These are phyloP conservation scores for Cystobasidium pallidum DNA, from an alignment of 1,284 basidiomycete species.

Conservation along the genomic window DNA sequence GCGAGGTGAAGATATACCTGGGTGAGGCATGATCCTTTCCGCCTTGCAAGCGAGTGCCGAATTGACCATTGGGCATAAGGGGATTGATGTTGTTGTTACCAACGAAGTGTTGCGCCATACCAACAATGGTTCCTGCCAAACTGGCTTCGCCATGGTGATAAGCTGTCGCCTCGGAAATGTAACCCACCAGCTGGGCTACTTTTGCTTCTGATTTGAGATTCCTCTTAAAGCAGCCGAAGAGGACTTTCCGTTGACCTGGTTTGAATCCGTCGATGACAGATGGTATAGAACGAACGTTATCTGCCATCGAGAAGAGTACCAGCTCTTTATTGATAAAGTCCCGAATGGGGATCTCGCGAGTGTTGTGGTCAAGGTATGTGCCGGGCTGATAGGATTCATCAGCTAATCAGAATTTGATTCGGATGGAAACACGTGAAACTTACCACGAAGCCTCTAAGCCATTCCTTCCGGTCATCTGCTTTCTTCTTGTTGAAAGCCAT, in stretches of 20 bases:
- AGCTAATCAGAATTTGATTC: slow-evolving; percentile 28
- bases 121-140: slow-evolving; percentile 87
- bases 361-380: slow-evolving; percentile 88
- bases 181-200: slow-evolving; percentile 94
- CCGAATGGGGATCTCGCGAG: slow-evolving; percentile 80
- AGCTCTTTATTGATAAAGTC: slow-evolving; percentile 99
- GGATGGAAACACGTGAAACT: slow-evolving; percentile 45
- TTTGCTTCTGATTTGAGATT: slow-evolving; percentile 93
- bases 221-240: slow-evolving; percentile 93
- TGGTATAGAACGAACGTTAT: slow-evolving; percentile 94
- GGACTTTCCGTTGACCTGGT: slow-evolving; percentile 97
- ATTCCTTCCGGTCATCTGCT: slow-evolving; percentile 97
- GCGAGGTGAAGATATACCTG: slow-evolving; percentile 93
- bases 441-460: slow-evolving; percentile 90
- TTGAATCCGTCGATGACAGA: slow-evolving; percentile 93
- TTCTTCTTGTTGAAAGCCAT: slow-evolving; percentile 99
- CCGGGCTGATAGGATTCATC: slow-evolving; percentile 67
- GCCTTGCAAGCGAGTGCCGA: slow-evolving; percentile 82
- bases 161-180: slow-evolving; percentile 88
- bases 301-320: slow-evolving; percentile 99
- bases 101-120: slow-evolving; percentile 90
- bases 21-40: slow-evolving; percentile 95
- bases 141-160: slow-evolving; percentile 96
- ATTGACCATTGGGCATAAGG: slow-evolving; percentile 89
- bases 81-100: slow-evolving; percentile 97